A percentile compares a stretch with the other conserved stretches of the same genome.
Evolutionary conservation across 2,329 filamentous ascomycete genomes (phyloP).

Genomic region (Beauveria medogensis): DNA sequence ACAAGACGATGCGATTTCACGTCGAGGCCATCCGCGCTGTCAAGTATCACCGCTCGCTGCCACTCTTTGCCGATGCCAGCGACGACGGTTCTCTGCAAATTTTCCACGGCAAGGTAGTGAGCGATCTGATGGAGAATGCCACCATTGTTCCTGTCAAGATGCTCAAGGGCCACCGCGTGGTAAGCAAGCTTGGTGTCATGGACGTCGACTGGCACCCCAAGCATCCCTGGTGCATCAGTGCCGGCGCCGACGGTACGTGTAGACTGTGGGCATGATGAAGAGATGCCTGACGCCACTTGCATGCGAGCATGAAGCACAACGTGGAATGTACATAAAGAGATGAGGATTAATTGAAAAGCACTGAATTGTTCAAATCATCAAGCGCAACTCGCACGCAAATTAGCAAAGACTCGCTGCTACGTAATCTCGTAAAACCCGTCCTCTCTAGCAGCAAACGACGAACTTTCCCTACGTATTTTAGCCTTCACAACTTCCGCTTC

Average conservation of each 20-base stretch:
- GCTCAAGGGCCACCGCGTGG: slow-evolving; percentile 80
- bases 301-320: background rate
- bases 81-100: slow-evolving; percentile 93
- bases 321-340: slow-evolving; percentile 1
- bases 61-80: slow-evolving; percentile 88
- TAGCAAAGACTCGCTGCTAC: slow-evolving; percentile 5
- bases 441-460: background rate
- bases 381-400: background rate
- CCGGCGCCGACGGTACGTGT: slow-evolving; percentile 87
- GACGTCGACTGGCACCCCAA: slow-evolving; percentile 93
- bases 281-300: background rate
- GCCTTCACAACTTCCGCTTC: background rate
- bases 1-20: slow-evolving; percentile 96
- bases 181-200: slow-evolving; percentile 79
- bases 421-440: background rate
- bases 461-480: background rate
- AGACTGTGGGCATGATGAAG: slow-evolving; percentile 67
- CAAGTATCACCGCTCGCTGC: slow-evolving; percentile 72
- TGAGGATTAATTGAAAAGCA: background rate
- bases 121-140: slow-evolving; percentile 90
- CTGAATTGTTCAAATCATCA: background rate
- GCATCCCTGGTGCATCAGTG: slow-evolving; percentile 90
- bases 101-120: slow-evolving; percentile 93
- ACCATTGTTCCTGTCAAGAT: slow-evolving; percentile 96
- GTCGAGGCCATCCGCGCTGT: slow-evolving; percentile 83